phyloP scores from a whole-genome alignment of 2,329 filamentous ascomycete species.

The Domatiomyces globalis region DNA sequence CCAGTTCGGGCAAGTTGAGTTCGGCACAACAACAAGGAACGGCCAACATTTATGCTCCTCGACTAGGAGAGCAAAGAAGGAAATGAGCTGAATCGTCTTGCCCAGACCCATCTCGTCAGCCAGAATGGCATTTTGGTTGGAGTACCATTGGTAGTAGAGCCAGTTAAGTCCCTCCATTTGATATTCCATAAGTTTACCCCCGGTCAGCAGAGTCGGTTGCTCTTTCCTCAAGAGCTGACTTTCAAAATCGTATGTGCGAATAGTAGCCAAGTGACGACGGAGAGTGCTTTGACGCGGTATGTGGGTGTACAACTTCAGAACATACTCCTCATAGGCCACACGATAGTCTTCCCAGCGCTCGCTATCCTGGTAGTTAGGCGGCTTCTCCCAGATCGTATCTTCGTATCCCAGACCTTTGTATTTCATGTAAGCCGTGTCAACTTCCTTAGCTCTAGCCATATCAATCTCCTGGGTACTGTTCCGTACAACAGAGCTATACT shows the following conservation, averaged over 20 bases:
- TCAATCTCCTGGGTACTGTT: conserved; percentile 54
- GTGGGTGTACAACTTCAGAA: conserved; percentile 63
- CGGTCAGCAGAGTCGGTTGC: conserved; percentile 60
- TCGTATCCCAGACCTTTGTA: conserved; percentile 87
- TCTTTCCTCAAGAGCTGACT: conserved; percentile 49
- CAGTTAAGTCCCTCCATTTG: conserved; percentile 90
- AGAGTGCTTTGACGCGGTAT: conserved; percentile 42
- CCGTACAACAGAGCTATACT: conserved; percentile 46
- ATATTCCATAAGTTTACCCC: conserved; percentile 81
- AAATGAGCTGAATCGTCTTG: conserved; percentile 89
- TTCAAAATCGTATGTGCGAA: conserved; percentile 52
- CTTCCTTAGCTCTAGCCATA: conserved; percentile 54
- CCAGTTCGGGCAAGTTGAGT: conserved; percentile 96
- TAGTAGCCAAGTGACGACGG: conserved; percentile 52
- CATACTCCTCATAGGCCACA: conserved; percentile 71
- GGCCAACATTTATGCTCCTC: conserved; percentile 66
- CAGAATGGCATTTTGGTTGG: conserved; percentile 70
- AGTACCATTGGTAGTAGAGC: conserved; percentile 81
- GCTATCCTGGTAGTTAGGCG: conserved; percentile 50
- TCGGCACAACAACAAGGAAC: conserved; percentile 84
- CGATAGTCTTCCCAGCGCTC: conserved; percentile 67
- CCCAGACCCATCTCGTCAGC: conserved; percentile 98
- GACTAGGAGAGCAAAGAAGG: conserved; percentile 60
- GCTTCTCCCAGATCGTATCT: conserved; percentile 77
- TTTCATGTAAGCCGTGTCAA: conserved; percentile 68